Base-by-base conservation (phyloP, 192 early-diverging fungal genomes). In the Podila minutissima region DNA sequence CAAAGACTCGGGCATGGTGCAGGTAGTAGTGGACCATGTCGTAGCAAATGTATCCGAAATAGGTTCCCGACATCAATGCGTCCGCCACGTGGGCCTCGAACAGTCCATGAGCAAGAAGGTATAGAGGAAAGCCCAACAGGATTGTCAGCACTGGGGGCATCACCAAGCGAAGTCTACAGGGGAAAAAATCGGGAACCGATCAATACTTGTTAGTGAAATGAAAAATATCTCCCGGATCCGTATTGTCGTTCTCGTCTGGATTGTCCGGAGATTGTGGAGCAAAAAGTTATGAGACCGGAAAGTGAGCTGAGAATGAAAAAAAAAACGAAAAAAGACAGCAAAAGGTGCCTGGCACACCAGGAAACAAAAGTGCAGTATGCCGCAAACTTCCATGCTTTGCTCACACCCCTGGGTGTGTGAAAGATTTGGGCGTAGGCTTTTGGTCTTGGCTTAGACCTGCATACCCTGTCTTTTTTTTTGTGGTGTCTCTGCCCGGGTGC, bases 21-120 rank as follows among this genome's bases (percentile, higher is more conserved):
- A 97, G 89, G 85, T 96, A 96, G 83, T 98, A 98, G 72, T 98
- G 97, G 37, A 89, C 91, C 70, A 93, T 86, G 69, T 98, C 97
- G 84, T 98, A 97, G 22, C 89, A 67, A 37, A 98, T 86, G 74
- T 95, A 98, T 38, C 95, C 97, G 20, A 88, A 79, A 49, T 93
- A 82, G 26, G 91, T 78, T n/a, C 97, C 97, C 4, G 92, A 84
- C 66, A 89, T 85, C 12, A 95, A 84, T 5, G 89, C 94, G 64
- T 93, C 85, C 0, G 90, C 87, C 74, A 87, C 84, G 35, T 83
- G 86, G 9, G 73, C 71, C 20, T 92, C 87, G 35, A 95, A 88
- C 62, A 95, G 72, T 71, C 72, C 35, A 68, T 84, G 85, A 71
- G 85, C 67, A 77, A 83, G 41, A 48, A 64, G 46, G 74, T 92